Base-by-base conservation (phyloP, 352 stramenopile genomes). In the Halophytophthora batemanensis region DNA sequence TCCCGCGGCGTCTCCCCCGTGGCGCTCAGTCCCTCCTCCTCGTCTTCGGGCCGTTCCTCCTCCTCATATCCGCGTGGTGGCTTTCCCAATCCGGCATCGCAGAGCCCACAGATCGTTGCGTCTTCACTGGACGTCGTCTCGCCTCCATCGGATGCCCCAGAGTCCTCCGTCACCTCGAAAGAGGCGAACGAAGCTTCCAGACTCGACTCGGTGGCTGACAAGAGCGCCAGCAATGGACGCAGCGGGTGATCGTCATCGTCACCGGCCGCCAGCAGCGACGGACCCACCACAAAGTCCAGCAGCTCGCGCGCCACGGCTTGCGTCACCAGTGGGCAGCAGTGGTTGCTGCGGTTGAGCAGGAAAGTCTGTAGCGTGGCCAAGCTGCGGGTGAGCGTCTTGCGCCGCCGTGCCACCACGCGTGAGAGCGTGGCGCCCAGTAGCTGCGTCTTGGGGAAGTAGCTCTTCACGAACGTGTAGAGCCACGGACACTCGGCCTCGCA, bases 391-490 rank as follows among this genome's bases (percentile, higher is more conserved):
- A 82, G 66, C 15, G 61, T 61, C 39, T 78, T 70, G 17, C 54
- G 42, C 31, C 71, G 65, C 53, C 61, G 42, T 3, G 59, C 53
- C 37, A 75, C 62, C 23, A 74, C 60, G 39, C 62, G 62, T 13
- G 61, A 54, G 29, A 61, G 22, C 18, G 65, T 62, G 35, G 31
- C 48, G 6, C 56, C 55, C 21, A 80, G 52, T 22, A 80, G 37
- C n/a, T 61, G 56, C 22, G 61, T 61, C 52, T 72, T 77, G 7
- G 71, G 68, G 41, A 66, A 82, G 28, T 77, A 74, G 41, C 62
- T 73, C 35, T 64, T 65, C 6, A 74, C 44, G 37, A 71, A 74
- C 25, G 59, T 69, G 39, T 55, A 69, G 23, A 74, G 33, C 61
- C 61, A 71, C 45, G 65, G 65, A 31, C 65, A 74, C 51, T 69